Conservation (phyloP, 176 grass and related monocot species). For the Melocanna baccifera region DNA sequence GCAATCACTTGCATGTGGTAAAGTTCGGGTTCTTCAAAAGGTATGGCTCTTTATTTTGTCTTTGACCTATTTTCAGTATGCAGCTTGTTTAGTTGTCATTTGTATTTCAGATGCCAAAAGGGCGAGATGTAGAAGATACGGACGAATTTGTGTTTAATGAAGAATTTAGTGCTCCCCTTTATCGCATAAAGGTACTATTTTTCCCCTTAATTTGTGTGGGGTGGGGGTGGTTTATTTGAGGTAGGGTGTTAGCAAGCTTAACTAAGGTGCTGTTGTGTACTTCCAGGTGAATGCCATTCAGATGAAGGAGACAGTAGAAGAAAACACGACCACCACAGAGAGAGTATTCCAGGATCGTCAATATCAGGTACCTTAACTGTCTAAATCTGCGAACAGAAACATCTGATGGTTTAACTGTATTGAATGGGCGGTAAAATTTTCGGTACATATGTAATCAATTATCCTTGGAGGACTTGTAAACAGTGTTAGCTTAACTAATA, state of each 20-base stretch:
- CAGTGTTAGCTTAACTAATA: conserved; percentile 9
- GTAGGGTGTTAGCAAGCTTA: conserved; percentile 13
- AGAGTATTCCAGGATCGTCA: conserved; percentile 97
- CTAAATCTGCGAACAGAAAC: background rate
- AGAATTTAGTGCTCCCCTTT: conserved; percentile 88
- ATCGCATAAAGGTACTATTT: conserved; percentile 89
- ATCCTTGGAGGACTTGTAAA: background rate
- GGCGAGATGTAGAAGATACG: conserved; percentile 87
- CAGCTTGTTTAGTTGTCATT: conserved; percentile 24
- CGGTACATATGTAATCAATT: background rate
- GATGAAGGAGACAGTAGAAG: conserved; percentile 99
- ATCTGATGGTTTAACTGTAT: background rate
- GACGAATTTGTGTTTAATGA: conserved; percentile 93
- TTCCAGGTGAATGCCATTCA: conserved; percentile 99
- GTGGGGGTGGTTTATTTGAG: background rate
- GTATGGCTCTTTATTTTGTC: conserved; percentile 39
- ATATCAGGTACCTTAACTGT: conserved; percentile 68
- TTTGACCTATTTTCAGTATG: conserved; percentile 21
- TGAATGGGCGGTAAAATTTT: background rate
- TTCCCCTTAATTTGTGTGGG: background rate
- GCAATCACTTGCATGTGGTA: conserved; percentile 97
- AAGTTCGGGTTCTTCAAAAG: conserved; percentile 98
- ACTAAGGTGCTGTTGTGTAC: conserved; percentile 25
- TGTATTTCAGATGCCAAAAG: conserved; percentile 84
- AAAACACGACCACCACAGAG: conserved; percentile 98